Evolutionary conservation across 164 flowering plant genomes (phyloP).

Genomic region (Kalanchoe fedtschenkoi): DNA sequence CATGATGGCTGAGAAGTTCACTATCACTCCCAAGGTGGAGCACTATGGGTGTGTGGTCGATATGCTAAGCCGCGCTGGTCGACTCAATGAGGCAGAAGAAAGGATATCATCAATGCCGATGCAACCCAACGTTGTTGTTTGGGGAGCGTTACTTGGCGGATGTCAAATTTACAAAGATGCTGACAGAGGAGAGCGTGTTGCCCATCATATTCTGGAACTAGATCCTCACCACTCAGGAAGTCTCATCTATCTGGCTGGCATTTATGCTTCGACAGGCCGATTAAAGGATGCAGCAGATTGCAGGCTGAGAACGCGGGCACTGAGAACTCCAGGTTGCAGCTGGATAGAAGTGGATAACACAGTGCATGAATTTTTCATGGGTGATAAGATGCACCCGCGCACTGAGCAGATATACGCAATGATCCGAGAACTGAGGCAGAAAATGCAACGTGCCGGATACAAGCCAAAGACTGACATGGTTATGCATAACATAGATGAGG

Average conservation of each 20-base stretch:
- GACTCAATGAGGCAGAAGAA: constrained; percentile 24
- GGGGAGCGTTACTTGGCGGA: constrained; percentile 34
- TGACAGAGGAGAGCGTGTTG: constrained; percentile 24
- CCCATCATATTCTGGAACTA: constrained; percentile 23
- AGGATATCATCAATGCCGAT: constrained; percentile 25
- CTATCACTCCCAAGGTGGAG: constrained; percentile 21
- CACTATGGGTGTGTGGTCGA: constrained; percentile 28
- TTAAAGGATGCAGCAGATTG: constrained; percentile 29
- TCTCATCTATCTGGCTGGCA: constrained; percentile 29
- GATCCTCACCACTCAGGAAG: constrained; percentile 34
- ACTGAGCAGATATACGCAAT: constrained; percentile 18
- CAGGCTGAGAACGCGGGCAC: constrained; percentile 22
- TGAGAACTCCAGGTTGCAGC: constrained; percentile 32
- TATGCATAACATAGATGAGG: constrained; percentile 24
- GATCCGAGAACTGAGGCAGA: constrained; percentile 16
- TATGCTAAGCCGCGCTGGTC: constrained; percentile 26
- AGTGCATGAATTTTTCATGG: constrained; percentile 28
- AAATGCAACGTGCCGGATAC: constrained; percentile 25
- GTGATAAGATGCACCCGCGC: constrained; percentile 20
- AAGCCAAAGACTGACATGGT: constrained; percentile 25
- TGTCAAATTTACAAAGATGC: constrained; percentile 20
- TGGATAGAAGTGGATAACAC: constrained; percentile 26
- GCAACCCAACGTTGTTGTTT: constrained; percentile 26
- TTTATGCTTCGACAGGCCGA: constrained; percentile 25
- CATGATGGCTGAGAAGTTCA: constrained; percentile 14